A percentile compares a stretch with the other conserved stretches of the same genome.
Evolutionary conservation across 768 basidiomycete genomes (phyloP).

Genomic region (Trametes meyenii): DNA sequence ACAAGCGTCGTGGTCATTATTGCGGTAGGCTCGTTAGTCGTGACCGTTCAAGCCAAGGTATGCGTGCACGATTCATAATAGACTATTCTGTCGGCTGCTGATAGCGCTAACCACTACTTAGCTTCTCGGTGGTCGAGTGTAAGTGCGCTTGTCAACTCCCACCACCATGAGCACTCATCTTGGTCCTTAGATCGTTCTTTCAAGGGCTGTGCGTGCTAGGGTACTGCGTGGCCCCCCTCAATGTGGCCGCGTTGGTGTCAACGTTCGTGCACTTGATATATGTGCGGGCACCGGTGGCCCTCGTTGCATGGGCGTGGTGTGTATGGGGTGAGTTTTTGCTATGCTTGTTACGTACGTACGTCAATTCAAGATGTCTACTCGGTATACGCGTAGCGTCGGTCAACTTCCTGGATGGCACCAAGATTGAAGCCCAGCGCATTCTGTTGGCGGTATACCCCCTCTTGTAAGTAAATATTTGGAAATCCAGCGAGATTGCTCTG

Average conservation of each 20-base stretch:
- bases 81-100: background rate
- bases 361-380: background rate
- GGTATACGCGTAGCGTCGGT: constrained; percentile 65
- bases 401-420: constrained; percentile 94
- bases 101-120: constrained; percentile 32
- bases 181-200: constrained; percentile 77
- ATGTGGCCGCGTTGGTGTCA: constrained; percentile 86
- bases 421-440: constrained; percentile 88
- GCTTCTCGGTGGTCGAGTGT: constrained; percentile 86
- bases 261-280: constrained; percentile 86
- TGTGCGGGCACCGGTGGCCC: constrained; percentile 82
- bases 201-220: constrained; percentile 94
- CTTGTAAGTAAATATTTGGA: constrained; percentile 54
- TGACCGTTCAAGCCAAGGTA: constrained; percentile 96
- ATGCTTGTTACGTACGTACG: background rate
- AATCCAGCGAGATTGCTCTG: background rate
- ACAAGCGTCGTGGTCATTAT: constrained; percentile 94
- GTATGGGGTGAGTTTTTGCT: constrained; percentile 78
- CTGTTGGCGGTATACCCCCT: constrained; percentile 96
- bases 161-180: background rate
- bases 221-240: constrained; percentile 92
- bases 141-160: constrained; percentile 31
- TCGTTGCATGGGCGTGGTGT: constrained; percentile 93
- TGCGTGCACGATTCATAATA: background rate
- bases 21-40: constrained; percentile 85